Base-by-base conservation (phyloP, 1,284 basidiomycete genomes). In the Pascua sp. region DNA sequence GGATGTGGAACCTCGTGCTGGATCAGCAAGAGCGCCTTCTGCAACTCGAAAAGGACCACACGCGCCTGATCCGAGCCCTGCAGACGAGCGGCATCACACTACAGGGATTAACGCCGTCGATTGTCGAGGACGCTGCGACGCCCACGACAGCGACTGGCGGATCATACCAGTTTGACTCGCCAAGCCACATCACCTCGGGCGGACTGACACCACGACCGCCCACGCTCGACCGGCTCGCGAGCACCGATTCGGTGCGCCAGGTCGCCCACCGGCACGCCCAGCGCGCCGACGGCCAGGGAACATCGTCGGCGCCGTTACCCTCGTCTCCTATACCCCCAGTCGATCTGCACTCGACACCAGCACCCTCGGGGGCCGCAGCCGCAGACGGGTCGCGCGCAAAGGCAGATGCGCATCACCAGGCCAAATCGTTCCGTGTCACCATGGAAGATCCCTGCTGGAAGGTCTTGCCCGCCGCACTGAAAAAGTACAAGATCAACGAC, bases 401-500 rank as follows among this genome's bases (percentile, higher is more conserved):
- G 10, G 47, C 47, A 3, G 24, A 32, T 32, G 24, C 73, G 4
- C 70, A 70, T 45, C 71, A 71, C 49, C 69, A 69, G 5, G 73
- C 73, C 9, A 80, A 81, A 38, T 79, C 79, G 61, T 81, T 82
- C 70, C 72, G 78, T 18, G 83, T 83, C 32, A 82, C 90, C 62
- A 77, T 98, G 60, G 95, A 98, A 60, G 96, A 98, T 76, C 95
- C 96, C 0, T 96, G 94, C 55, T 95, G 90, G 87, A 97, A 96
- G 71, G 95, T 99, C 15, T 80, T 99, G 15, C 95, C 96, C 0
- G 94, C 95, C 0, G 96, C 96, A 15, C 81, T 99, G 63, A 97
- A 97, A 80, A 98, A 98, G 78, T 99, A 98, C 79, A 92, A 92
- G 73, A 98, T 98, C 78, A 94, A 94, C 71, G 96, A 98, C 67